phyloP scores from a whole-genome alignment of 257 asterid genomes.

The Cordia subcordata region DNA sequence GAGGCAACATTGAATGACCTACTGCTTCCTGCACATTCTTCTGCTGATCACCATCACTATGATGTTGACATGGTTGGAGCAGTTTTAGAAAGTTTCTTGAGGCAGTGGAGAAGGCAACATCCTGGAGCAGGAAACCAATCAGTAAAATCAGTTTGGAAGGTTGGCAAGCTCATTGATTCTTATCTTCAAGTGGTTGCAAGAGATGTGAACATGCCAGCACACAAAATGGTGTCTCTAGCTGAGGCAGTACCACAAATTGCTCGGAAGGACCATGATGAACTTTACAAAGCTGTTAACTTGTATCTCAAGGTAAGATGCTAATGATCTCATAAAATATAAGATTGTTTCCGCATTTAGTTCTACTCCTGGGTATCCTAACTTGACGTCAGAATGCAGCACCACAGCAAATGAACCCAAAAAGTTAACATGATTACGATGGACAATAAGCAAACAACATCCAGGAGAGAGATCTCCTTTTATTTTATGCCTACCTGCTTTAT shows the following conservation, averaged over 20 bases:
- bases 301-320: slow-evolving; percentile 50
- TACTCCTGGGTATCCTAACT: background rate
- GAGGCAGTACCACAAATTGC: slow-evolving; percentile 60
- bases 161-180: slow-evolving; percentile 54
- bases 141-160: slow-evolving; percentile 21
- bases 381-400: background rate
- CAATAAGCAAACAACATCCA: too few species aligned
- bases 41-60: slow-evolving; percentile 17
- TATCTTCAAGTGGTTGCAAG: slow-evolving; percentile 58
- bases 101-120: slow-evolving; percentile 49
- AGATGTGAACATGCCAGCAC: slow-evolving; percentile 34
- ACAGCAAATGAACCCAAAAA: too few species aligned
- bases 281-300: slow-evolving; percentile 55
- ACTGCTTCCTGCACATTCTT: slow-evolving; percentile 25
- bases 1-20: slow-evolving; percentile 54
- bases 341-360: background rate
- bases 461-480: too few species aligned
- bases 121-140: slow-evolving; percentile 26
- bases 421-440: too few species aligned
- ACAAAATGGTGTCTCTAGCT: slow-evolving; percentile 51
- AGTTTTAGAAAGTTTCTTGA: slow-evolving; percentile 52
- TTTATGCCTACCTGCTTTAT: too few species aligned
- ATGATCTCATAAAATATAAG: background rate
- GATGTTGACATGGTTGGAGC: slow-evolving; percentile 48
- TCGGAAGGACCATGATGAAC: slow-evolving; percentile 56